phyloP scores from a whole-genome alignment of 1,139 yeast species.

The Ogataea hybrid region DNA sequence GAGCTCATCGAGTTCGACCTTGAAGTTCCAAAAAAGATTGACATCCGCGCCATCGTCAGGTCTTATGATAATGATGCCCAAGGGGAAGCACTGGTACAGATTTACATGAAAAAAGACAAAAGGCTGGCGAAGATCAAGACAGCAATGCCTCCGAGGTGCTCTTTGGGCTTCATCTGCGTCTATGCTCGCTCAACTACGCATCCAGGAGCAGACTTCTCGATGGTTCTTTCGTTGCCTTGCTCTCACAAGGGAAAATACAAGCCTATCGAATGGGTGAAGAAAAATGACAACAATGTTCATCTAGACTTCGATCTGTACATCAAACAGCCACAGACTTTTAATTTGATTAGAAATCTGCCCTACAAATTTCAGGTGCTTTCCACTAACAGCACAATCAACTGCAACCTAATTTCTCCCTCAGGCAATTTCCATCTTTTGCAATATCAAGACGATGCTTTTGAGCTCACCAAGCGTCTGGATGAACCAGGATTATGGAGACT shows the following conservation, averaged over 20 bases:
- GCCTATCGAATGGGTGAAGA: constrained; percentile 61
- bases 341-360: constrained; percentile 53
- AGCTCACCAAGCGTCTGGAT: constrained; percentile 53
- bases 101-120: constrained; percentile 63
- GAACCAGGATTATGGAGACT: constrained; percentile 85
- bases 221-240: constrained; percentile 75
- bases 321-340: constrained; percentile 76
- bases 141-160: constrained; percentile 62
- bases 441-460: constrained; percentile 56
- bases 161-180: constrained; percentile 71
- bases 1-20: constrained; percentile 81
- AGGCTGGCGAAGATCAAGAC: constrained; percentile 81
- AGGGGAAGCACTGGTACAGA: constrained; percentile 64
- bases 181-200: constrained; percentile 59
- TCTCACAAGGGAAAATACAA: constrained; percentile 68
- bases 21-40: constrained; percentile 67
- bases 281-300: constrained; percentile 59
- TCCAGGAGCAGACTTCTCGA: constrained; percentile 51
- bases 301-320: constrained; percentile 76
- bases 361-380: constrained; percentile 63
- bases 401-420: constrained; percentile 80
- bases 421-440: constrained; percentile 67
- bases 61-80: constrained; percentile 41
- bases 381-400: constrained; percentile 25
- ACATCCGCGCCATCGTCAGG: constrained; percentile 53